A percentile compares a stretch with the other conserved stretches of the same genome.
These are phyloP conservation scores for Elaeis guineensis DNA, from an alignment of 176 grass and related monocot species.

Conservation along the genomic window DNA sequence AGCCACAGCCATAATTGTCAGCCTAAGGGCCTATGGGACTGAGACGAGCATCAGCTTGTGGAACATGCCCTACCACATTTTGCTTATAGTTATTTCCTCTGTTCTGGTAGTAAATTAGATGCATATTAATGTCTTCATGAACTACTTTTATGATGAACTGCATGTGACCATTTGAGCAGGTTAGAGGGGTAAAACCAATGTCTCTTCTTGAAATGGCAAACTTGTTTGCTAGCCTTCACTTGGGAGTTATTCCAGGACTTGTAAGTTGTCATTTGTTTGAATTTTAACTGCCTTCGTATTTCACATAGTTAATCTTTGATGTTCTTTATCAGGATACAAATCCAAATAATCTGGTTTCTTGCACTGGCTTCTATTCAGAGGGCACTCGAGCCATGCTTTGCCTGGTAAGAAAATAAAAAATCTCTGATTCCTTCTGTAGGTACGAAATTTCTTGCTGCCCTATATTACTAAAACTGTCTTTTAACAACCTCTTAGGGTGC, in stretches of 20 bases:
- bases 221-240: conserved; percentile 70
- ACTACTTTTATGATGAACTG: background rate
- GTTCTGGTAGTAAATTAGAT: too few relatives aligned
- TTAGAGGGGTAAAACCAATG: conserved; percentile 87
- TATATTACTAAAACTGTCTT: too few relatives aligned
- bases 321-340: conserved; percentile 61
- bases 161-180: conserved; percentile 36
- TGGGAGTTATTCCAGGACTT: conserved; percentile 76
- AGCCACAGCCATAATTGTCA: too few relatives aligned
- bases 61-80: too few relatives aligned
- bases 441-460: background rate
- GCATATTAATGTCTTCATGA: too few relatives aligned
- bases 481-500: too few relatives aligned
- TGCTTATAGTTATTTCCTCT: too few relatives aligned
- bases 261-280: conserved; percentile 38
- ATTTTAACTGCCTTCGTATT: conserved; percentile 3
- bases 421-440: background rate
- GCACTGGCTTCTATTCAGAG: conserved; percentile 84
- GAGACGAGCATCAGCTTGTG: too few relatives aligned
- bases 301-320: conserved; percentile 17
- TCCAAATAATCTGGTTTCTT: conserved; percentile 87
- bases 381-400: conserved; percentile 66
- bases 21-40: too few relatives aligned
- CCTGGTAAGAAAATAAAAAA: conserved; percentile 54
- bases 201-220: conserved; percentile 73